These are phyloP conservation scores for Parathielavia appendiculata DNA, from an alignment of 495 filamentous ascomycete genomes.

Conservation along the genomic window DNA sequence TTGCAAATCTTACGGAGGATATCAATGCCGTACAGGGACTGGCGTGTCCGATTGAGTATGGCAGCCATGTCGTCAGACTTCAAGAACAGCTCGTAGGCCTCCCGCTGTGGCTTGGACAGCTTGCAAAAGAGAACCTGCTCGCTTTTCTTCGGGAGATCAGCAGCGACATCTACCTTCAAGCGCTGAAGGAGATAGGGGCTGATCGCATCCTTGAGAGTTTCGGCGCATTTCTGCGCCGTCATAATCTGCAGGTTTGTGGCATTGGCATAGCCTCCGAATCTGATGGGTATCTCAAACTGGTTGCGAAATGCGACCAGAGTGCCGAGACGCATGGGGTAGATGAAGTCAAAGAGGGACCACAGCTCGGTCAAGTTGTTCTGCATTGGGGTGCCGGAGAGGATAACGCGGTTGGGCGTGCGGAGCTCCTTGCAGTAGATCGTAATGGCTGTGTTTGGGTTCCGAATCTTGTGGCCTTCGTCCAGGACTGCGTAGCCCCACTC, in stretches of 20 bases:
- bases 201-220: constrained; percentile 84
- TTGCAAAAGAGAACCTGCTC: constrained; percentile 96
- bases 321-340: constrained; percentile 91
- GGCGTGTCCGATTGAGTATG: constrained; percentile 66
- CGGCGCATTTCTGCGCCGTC: constrained; percentile 84
- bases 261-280: constrained; percentile 85
- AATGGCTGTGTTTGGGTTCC: constrained; percentile 87
- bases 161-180: constrained; percentile 87
- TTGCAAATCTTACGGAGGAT: constrained; percentile 95
- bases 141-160: constrained; percentile 88
- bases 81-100: constrained; percentile 76
- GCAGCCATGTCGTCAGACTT: constrained; percentile 72
- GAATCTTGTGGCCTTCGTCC: constrained; percentile 96
- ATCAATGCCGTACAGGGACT: constrained; percentile 83
- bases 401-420: constrained; percentile 79
- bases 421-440: constrained; percentile 92
- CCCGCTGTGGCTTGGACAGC: constrained; percentile 68
- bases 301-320: constrained; percentile 83
- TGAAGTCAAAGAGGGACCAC: constrained; percentile 98
- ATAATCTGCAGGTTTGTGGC: constrained; percentile 88
- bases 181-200: constrained; percentile 90
- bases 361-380: constrained; percentile 97
- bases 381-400: constrained; percentile 92
- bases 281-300: constrained; percentile 89
- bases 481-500: constrained; percentile 93